Evolutionary conservation across 139 green algal genomes (phyloP), one percentile per base, ranked within the genome.

Genomic region (Mesostigma viride): DNA sequence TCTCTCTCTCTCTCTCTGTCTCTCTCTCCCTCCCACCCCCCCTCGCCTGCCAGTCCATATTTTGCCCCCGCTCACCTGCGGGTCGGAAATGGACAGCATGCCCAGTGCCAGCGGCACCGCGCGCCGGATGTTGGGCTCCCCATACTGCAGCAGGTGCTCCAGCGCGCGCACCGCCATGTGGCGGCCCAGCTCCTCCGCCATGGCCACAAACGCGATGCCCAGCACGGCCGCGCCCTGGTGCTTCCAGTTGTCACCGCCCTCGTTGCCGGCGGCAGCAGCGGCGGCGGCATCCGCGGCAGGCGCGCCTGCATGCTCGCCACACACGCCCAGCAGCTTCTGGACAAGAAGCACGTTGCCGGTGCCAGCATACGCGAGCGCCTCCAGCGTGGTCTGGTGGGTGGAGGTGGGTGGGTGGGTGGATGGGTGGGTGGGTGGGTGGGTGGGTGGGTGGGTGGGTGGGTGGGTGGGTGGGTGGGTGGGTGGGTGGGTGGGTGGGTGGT

Each of bases 91-190:
- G 74, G 94, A 89, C 32, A 99, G 87, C 65, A 97, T 67, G 2
- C 86, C 87, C 0, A 98, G 56, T 1, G 88, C 90, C 48, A 97
- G 84, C 4, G 93, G 93, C 32, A 97, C 88, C 0, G 83, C 88
- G 2, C 84, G 69, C 30, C 92, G 80, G 53, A 81, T 64, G 26
- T 35, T 46, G 1, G 80, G 34, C n/a, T 90, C 85, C 14, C 87
- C 84, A 60, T 94, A 95, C 80, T 95, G 90, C 70, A 98, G 85
- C 70, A 96, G 73, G 77, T 96, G 91, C 78, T 97, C 93, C 61
- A 98, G 75, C 22, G 82, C 75, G 1, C 93, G 74, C 22, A 85
- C 66, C 0, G 86, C 85, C 94, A 99, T 97, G 45, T 85, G 70
- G 0, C 60, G 47, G 22, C 93, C 93, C 44, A 98, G 81, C 26